phyloP scores from a whole-genome alignment of 345 rosid species.

The Mangifera indica region DNA sequence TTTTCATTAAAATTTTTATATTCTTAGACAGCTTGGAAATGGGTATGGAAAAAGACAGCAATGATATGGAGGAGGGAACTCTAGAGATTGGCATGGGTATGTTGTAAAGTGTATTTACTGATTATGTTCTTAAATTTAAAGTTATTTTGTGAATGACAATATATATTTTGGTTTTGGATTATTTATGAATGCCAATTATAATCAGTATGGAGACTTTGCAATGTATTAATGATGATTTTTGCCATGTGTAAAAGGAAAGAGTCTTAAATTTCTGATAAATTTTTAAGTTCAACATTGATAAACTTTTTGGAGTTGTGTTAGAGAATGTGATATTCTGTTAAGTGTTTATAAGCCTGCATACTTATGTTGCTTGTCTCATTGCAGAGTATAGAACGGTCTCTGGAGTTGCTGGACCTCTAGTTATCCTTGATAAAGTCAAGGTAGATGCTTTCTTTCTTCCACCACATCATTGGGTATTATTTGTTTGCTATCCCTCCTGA shows the following conservation, averaged over 20 bases:
- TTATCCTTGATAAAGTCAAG: slow-evolving; percentile 94
- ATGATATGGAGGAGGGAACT: slow-evolving; percentile 65
- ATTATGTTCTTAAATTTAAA: neutral
- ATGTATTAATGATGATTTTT: neutral
- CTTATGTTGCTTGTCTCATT: slow-evolving; percentile 4
- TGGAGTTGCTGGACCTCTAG: slow-evolving; percentile 97
- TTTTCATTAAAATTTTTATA: neutral
- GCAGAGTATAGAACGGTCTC: slow-evolving; percentile 95
- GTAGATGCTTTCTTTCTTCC: slow-evolving; percentile 32
- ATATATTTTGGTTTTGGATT: neutral
- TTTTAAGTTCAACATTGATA: too few relatives aligned
- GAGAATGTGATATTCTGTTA: slow-evolving; percentile 12
- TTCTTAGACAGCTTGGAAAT: slow-evolving; percentile 30
- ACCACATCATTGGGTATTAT: neutral
- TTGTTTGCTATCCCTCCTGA: neutral
- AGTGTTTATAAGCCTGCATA: neutral
- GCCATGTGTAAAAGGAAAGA: neutral
- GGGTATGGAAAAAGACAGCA: slow-evolving; percentile 57
- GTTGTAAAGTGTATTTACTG: slow-evolving; percentile 1
- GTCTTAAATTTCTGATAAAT: neutral
- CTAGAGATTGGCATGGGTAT: slow-evolving; percentile 91
- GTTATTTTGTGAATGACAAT: neutral
- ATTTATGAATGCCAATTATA: neutral
- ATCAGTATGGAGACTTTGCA: neutral
- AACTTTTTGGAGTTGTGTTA: neutral